Conservation (phyloP, 768 basidiomycete genomes). For the Naganishia randhawae region DNA sequence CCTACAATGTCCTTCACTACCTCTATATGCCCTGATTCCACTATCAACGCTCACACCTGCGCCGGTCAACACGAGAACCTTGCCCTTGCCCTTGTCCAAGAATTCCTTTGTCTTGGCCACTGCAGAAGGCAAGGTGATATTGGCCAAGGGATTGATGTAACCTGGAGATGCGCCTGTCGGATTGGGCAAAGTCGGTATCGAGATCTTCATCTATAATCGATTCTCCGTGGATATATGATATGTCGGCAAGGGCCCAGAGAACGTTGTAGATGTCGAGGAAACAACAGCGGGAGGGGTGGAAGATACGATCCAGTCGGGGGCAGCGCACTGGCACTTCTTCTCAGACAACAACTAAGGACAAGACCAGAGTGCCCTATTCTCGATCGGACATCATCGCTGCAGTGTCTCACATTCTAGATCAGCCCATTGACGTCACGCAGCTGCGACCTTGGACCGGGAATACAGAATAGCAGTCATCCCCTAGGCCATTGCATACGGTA, state of each 20-base stretch:
- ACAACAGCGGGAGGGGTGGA: neutral
- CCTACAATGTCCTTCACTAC: slow-evolving; percentile 62
- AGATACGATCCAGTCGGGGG: neutral
- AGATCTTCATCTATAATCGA: slow-evolving; percentile 43
- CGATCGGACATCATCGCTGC: neutral
- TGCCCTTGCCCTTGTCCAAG: slow-evolving; percentile 63
- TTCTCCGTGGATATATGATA: too few relatives aligned
- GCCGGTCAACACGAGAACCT: slow-evolving; percentile 69
- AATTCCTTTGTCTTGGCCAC: slow-evolving; percentile 54
- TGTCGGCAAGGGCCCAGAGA: too few relatives aligned
- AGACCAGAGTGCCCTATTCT: neutral
- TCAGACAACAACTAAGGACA: too few relatives aligned
- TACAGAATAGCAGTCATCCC: too few relatives aligned
- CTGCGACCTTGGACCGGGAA: too few relatives aligned
- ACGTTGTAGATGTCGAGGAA: neutral
- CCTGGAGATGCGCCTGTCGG: slow-evolving; percentile 34
- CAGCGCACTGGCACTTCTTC: too few relatives aligned
- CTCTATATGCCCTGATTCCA: slow-evolving; percentile 91
- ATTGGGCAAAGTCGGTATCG: slow-evolving; percentile 47
- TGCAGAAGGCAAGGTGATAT: slow-evolving; percentile 35
- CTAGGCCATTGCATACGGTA: too few relatives aligned
- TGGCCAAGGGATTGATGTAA: slow-evolving; percentile 37
- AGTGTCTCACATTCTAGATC: neutral
- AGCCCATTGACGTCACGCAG: neutral
- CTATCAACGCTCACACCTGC: slow-evolving; percentile 94